Conservation (phyloP, 1,139 yeast species). For the Cylindricascospora bacillispora region DNA sequence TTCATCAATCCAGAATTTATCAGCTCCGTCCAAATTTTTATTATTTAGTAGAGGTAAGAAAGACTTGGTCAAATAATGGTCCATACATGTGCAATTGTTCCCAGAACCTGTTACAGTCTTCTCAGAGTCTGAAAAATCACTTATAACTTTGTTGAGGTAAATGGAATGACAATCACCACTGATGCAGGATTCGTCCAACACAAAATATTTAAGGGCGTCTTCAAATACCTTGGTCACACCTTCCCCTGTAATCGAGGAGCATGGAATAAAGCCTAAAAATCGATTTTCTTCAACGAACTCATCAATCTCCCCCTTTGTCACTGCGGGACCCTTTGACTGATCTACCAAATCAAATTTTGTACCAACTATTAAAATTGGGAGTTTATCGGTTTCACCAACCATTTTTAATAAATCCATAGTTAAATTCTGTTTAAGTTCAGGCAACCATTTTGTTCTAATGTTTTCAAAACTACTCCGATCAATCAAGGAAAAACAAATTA, state of each 20-base stretch:
- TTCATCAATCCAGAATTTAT: too few relatives aligned
- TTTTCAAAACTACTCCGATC: constrained; percentile 72
- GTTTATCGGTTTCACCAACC: constrained; percentile 21
- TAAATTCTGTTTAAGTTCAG: constrained; percentile 78
- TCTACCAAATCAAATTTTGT: constrained; percentile 77
- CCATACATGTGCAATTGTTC: too few relatives aligned
- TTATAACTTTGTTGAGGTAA: too few relatives aligned
- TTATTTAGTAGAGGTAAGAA: too few relatives aligned
- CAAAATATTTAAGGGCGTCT: constrained; percentile 44
- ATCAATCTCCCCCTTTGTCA: constrained; percentile 47
- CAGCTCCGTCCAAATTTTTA: too few relatives aligned
- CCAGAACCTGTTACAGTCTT: too few relatives aligned
- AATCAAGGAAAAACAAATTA: constrained; percentile 75
- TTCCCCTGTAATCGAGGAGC: constrained; percentile 78
- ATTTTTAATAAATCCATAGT: constrained; percentile 36
- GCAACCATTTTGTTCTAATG: constrained; percentile 65
- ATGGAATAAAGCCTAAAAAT: constrained; percentile 65
- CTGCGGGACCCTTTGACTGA: constrained; percentile 6
- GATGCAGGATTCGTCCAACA: background rate
- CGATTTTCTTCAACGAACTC: constrained; percentile 61
- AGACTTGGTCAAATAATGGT: too few relatives aligned
- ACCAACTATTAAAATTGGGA: constrained; percentile 66
- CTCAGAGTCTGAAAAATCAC: too few relatives aligned
- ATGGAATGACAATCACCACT: background rate
- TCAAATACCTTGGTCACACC: constrained; percentile 78